Evolutionary conservation across 805 yeast species (phyloP), one percentile per base, ranked within the genome.

Genomic region (Kluyveromyces nonfermentans): DNA sequence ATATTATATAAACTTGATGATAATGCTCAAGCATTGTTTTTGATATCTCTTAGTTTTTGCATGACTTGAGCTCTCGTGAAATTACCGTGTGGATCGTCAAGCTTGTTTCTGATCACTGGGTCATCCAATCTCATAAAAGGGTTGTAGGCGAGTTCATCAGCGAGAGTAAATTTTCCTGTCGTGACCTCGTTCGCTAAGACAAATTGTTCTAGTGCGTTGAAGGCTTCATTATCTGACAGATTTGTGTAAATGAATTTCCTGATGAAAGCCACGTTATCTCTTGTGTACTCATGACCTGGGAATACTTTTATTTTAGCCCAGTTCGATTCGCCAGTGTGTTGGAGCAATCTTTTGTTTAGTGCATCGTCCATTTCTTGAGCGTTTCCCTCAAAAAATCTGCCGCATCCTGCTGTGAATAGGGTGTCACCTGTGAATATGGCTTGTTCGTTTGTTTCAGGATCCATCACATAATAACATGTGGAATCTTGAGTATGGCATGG

Each of bases 401-500:
- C 99, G 61, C 97, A 89, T 2, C 99, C 99, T 35, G 90, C 85
- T 37, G 77, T 84, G 66, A 93, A 93, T 35, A 93, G 69, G 0
- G 98, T 93, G 64, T 93, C 99, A 10, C 99, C 99, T 0, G 97
- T 86, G 66, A 93, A 87, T 1, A 93, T 88, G 3, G 83, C 88
- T 50, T 70, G 71, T 52, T 87, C 77, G 30, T 71, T 73, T 1
- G 88, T 77, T n/a, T 60, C 52, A 0, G 47, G 36, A 59, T 90
- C 97, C 38, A 69, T 68, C 0, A 76, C 87, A 54, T 64, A 83
- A 64, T 87, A 93, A 59, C 97, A 90, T 47, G 93, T 85, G 3
- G 96, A 86, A 64, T 93, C 99, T 64, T 84, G 93, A 0, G 99
- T 93, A 63, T 93, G 99, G 60, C 99, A 93, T 4, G 99, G 98